Evolutionary conservation across 2,329 filamentous ascomycete species (phyloP), one percentile per base, ranked within the genome.

Genomic region (Venturia oleaginea): DNA sequence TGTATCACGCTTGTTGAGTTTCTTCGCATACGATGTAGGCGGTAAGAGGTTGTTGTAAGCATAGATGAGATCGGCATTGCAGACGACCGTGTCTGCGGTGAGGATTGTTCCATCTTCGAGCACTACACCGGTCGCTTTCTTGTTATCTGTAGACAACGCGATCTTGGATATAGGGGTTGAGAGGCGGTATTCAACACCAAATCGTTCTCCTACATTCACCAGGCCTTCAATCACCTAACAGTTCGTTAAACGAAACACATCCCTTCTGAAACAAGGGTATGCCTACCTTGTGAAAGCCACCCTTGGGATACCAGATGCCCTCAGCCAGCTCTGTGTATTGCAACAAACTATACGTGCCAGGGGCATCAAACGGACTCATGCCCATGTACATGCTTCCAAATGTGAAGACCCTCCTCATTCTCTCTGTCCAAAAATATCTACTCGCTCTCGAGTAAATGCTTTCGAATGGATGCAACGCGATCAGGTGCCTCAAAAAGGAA

Each of bases 361-460:
- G 89, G 0, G 89, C 88, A 71, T 90, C 86, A 71, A 88, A 91
- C 0, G 89, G 89, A 64, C 81, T 86, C 88, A 91, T 91, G 0
- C 89, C 89, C 85, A 91, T 88, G 71, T 92, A 91, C 88, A 91
- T 92, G 69, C 86, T 90, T 27, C 84, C 87, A 74, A 91, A 91
- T 0, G 88, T 91, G 68, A 91, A 91, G 0, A 88, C 87, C 32
- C 87, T 77, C 66, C 88, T 78, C 69, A 91, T 71, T 65, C 87
- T 78, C 71, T 91, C 88, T 0, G 86, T 87, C 78, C 79, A 82
- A 73, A 91, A 91, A 70, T 91, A 91, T 66, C 80, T 81, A 32
- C 82, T 78, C 3, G 87, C 85, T 34, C 89, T 76, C 7, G 78
- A 78, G 77, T 86, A 91, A 19, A 90, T 88, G 69, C 82, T 87